phyloP scores from a whole-genome alignment of 2,329 filamentous ascomycete species.

The Colletotrichum siamense region DNA sequence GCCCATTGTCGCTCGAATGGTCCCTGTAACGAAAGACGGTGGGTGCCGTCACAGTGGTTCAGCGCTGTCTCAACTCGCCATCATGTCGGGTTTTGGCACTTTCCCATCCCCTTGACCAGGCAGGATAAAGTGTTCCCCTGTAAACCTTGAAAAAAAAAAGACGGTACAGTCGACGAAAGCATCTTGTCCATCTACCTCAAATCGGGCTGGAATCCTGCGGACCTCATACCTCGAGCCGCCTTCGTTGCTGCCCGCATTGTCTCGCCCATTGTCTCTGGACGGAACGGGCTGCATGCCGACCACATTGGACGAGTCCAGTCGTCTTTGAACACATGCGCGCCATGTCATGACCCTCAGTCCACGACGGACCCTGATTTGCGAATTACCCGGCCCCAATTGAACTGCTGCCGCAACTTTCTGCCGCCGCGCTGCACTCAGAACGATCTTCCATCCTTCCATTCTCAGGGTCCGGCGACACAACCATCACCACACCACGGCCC shows the following conservation, averaged over 20 bases:
- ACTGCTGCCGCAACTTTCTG: not conserved
- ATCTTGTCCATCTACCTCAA: not conserved
- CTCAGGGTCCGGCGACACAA: not conserved
- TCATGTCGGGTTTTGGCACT: not conserved
- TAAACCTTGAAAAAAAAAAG: not conserved
- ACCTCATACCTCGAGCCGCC: not conserved
- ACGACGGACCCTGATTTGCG: constrained; percentile 5
- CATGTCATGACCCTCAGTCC: constrained; percentile 10
- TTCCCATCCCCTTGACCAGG: not conserved
- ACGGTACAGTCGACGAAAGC: not conserved
- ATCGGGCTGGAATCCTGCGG: constrained; percentile 21
- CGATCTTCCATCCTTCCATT: not conserved
- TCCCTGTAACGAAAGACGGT: not conserved
- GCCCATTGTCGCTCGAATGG: not conserved
- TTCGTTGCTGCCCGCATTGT: constrained; percentile 5
- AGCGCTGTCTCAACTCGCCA: not conserved
- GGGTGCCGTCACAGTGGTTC: constrained; percentile 1
- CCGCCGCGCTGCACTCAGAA: not conserved
- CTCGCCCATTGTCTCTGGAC: not conserved
- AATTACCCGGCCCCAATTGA: not conserved
- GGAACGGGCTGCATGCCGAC: constrained; percentile 14
- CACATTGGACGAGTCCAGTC: constrained; percentile 26
- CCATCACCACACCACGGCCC: not conserved
- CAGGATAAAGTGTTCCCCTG: not conserved
- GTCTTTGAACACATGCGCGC: constrained; percentile 20